Conservation (phyloP, 345 rosid species). For the Arabidopsis suecica region DNA sequence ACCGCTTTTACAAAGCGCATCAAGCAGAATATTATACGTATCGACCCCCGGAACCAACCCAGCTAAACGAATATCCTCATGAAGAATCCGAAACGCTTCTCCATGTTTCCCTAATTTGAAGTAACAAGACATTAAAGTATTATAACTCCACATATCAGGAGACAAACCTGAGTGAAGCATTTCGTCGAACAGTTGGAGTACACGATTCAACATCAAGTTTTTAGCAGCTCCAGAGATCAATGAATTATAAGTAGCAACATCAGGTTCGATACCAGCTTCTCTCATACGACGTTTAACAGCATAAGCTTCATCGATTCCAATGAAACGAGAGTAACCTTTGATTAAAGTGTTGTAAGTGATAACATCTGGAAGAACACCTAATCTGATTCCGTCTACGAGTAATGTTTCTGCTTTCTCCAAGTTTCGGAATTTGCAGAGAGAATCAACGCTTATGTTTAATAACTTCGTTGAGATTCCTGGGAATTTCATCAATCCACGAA, state of each 20-base stretch:
- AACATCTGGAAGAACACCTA: conserved; percentile 77
- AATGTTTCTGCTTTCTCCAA: conserved; percentile 70
- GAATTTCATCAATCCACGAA: conserved; percentile 40
- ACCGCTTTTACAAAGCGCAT: conserved; percentile 82
- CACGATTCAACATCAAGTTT: conserved; percentile 38
- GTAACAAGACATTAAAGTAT: conserved; percentile 71
- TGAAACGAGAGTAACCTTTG: conserved; percentile 61
- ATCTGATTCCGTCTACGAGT: conserved; percentile 62
- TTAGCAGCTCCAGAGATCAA: conserved; percentile 67
- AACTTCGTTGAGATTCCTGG: conserved; percentile 60
- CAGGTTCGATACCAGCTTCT: conserved; percentile 65
- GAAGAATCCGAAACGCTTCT: conserved; percentile 60
- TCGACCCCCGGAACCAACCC: conserved; percentile 50
- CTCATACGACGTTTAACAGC: conserved; percentile 61
- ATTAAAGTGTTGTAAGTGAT: conserved; percentile 73
- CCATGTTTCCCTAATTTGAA: conserved; percentile 63
- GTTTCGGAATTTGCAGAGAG: conserved; percentile 60
- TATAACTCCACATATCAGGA: conserved; percentile 79
- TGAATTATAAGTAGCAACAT: conserved; percentile 70
- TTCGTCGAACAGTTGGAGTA: conserved; percentile 77
- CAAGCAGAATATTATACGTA: conserved; percentile 67
- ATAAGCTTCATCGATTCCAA: conserved; percentile 62
- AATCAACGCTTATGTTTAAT: conserved; percentile 61
- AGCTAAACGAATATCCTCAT: conserved; percentile 44
- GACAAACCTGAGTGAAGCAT: conserved; percentile 58